These are phyloP conservation scores for Periconia digitata DNA, from an alignment of 2,329 filamentous ascomycete species.

Conservation along the genomic window DNA sequence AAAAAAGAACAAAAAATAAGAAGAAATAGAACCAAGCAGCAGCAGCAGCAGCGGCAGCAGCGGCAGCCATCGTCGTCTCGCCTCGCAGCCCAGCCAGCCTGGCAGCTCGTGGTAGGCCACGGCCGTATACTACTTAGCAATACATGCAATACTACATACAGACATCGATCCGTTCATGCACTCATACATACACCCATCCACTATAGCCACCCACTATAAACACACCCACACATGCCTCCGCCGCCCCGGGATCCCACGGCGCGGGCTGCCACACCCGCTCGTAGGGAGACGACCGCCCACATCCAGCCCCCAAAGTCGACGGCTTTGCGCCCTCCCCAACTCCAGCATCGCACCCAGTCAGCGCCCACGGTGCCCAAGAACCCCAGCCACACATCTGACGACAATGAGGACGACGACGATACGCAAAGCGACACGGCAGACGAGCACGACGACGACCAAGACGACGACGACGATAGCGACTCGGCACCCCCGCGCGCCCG, in stretches of 20 bases:
- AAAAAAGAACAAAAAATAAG: slow-evolving; percentile 22
- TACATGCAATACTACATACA: no score
- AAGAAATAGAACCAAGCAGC: not conserved
- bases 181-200: no score
- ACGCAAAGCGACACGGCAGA: slow-evolving; percentile 43
- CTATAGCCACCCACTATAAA: no score
- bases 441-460: slow-evolving; percentile 64
- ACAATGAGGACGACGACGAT: slow-evolving; percentile 19
- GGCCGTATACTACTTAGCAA: no score
- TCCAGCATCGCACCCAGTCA: slow-evolving; percentile 42
- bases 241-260: slow-evolving; percentile 6
- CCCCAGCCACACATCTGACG: slow-evolving; percentile 20
- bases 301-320: slow-evolving; percentile 12
- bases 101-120: no score
- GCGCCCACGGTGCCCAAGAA: slow-evolving; percentile 36
- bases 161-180: no score
- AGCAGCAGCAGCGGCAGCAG: not conserved
- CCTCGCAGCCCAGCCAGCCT: no score
- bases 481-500: slow-evolving; percentile 41
- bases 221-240: no score
- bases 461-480: slow-evolving; percentile 18
- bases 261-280: slow-evolving; percentile 1
- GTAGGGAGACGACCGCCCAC: slow-evolving; percentile 15
- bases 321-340: slow-evolving; percentile 27
- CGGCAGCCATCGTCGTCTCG: not conserved